Base-by-base conservation (phyloP, 164 flowering plant genomes). In the Aristolochia contorta region DNA sequence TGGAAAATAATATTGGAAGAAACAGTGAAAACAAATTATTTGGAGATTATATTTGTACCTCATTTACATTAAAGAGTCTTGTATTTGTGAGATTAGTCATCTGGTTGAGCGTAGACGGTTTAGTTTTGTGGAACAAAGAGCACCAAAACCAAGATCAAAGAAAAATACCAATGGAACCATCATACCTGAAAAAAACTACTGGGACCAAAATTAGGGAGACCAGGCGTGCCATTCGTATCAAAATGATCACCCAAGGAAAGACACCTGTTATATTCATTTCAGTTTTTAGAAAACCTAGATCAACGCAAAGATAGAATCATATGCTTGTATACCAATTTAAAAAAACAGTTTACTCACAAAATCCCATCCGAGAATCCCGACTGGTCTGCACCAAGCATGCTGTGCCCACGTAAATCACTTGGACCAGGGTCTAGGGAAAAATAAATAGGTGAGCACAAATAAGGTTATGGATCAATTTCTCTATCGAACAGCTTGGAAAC, bases 221-320 rank as follows among this genome's bases (percentile, higher is more conserved):
- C 57, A 43, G 58, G 22, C 41, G 65, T 43, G 49, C 57, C 65
- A 21, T 62, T 57, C 16, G 65, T 41, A 16, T 62, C 65, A 54
- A 62, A 62, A 33, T 53, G 65, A 43, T 62, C 65, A 15, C 65
- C 65, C 57, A 62, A 43, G 43, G 65, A 62, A 21, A 62, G 58
- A 54, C 56, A 53, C 48, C 65, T 37, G 53, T 54, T 53, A 22
- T 16, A 22, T 22, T 23, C 32, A 12, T 22, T 20, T 5, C 19
- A 12, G 56, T 8, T 4, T 10, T 52, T 6, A 20, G 23, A 52
- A n/a, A 20, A 7, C 9, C 52, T 52, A 52, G 55, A 6, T 22
- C 15, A 53, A 13, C n/a, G 19, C 18, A 47, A 16, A 13, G 15
- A 18, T 0, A 15, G 13, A 46, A 10, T 18, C 63, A 49, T 16